phyloP scores from a whole-genome alignment of 2,329 filamentous ascomycete species.

The Nemania diffusa region DNA sequence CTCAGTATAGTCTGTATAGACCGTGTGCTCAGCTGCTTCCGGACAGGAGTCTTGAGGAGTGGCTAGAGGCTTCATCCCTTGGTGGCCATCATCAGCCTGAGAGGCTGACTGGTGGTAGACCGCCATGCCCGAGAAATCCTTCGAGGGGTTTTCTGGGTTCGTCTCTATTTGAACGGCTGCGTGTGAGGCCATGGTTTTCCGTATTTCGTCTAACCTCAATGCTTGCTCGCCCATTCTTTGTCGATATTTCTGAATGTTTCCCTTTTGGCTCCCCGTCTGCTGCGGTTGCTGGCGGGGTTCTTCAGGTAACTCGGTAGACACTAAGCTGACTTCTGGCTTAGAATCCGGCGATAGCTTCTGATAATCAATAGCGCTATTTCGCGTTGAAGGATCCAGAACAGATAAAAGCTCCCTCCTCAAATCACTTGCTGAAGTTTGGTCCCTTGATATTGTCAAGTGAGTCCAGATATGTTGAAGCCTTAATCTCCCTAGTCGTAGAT shows the following conservation, averaged over 20 bases:
- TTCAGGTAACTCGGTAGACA: too few relatives aligned
- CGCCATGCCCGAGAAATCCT: not conserved
- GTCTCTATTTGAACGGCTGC: not conserved
- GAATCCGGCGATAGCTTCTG: not conserved
- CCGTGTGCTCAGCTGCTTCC: not conserved
- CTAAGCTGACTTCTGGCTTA: not conserved
- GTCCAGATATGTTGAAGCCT: not conserved
- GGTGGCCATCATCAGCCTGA: not conserved
- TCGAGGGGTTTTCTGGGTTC: not conserved
- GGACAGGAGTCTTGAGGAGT: not conserved
- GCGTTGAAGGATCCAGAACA: not conserved
- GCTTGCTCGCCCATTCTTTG: not conserved
- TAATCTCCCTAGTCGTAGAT: not conserved
- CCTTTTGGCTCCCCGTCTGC: too few relatives aligned
- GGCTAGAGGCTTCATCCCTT: not conserved
- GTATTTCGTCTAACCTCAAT: not conserved
- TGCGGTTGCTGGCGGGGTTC: too few relatives aligned
- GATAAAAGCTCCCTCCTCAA: not conserved
- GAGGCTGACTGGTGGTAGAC: not conserved
- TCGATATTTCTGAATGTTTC: not conserved
- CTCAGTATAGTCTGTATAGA: not conserved
- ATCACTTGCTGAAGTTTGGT: not conserved
- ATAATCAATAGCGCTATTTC: not conserved
- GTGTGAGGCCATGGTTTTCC: not conserved
- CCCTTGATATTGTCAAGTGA: not conserved